Evolutionary conservation across 176 grass and related monocot genomes (phyloP).

Genomic region (Oryza glumipatula): DNA sequence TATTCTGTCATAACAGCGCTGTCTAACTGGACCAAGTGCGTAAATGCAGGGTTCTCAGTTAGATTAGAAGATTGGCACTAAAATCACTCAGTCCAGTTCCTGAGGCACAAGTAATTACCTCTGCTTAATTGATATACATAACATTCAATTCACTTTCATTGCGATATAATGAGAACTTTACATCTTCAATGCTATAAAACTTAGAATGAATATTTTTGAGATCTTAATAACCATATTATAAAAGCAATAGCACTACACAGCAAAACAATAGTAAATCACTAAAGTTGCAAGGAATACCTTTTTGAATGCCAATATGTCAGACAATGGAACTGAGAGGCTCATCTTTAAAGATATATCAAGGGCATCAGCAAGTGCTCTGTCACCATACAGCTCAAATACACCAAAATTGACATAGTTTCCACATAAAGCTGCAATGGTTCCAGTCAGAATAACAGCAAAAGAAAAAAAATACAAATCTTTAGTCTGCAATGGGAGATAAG

Average conservation of each 20-base stretch:
- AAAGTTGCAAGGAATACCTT: conserved; percentile 57
- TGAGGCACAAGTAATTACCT: conserved; percentile 19
- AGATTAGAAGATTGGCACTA: not conserved
- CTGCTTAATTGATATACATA: not conserved
- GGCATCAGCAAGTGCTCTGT: conserved; percentile 91
- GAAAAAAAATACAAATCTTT: conserved; percentile 33
- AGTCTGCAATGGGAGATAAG: conserved; percentile 12
- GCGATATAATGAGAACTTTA: conserved; percentile 16
- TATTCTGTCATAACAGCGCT: not conserved
- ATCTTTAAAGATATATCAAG: conserved; percentile 98
- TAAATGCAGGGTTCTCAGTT: conserved; percentile 6
- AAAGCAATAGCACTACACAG: not conserved
- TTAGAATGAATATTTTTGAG: conserved; percentile 23
- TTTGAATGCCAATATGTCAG: conserved; percentile 89
- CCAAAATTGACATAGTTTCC: conserved; percentile 99
- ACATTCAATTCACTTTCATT: conserved; percentile 1
- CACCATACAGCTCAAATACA: conserved; percentile 98
- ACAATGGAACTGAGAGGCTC: conserved; percentile 83
- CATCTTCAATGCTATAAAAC: conserved; percentile 13
- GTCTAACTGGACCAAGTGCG: not conserved
- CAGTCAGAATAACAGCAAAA: conserved; percentile 36
- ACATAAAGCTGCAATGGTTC: conserved; percentile 69
- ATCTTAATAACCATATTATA: conserved; percentile 23
- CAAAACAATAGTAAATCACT: conserved; percentile 33
- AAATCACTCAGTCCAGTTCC: conserved; percentile 22